A percentile compares a stretch with the other conserved stretches of the same genome.
phyloP scores from a whole-genome alignment of 2,329 filamentous ascomycete genomes.

The Diaporthe citri region DNA sequence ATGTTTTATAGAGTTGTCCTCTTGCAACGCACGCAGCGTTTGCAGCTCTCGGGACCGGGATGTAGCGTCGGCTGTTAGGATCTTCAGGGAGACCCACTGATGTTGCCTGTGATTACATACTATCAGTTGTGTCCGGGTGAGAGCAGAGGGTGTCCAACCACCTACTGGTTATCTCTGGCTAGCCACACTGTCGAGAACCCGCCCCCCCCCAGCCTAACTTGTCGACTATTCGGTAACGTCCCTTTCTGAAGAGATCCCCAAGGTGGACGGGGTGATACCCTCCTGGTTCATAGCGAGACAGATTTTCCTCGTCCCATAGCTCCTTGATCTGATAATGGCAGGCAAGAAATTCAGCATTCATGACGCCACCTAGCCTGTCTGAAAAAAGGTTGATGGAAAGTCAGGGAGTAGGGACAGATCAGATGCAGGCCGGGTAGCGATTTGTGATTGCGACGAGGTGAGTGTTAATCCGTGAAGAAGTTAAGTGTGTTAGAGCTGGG shows the following conservation, averaged over 20 bases:
- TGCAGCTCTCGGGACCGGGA: background rate
- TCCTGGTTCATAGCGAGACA: background rate
- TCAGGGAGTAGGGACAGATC: background rate
- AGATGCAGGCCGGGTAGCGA: background rate
- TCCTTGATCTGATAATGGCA: background rate
- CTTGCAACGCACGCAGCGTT: background rate
- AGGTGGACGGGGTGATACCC: background rate
- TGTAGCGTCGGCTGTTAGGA: constrained; percentile 5
- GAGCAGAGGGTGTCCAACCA: background rate
- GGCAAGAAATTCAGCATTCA: background rate
- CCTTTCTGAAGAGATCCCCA: background rate
- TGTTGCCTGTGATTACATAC: background rate
- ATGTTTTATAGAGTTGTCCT: background rate
- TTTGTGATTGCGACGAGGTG: no score
- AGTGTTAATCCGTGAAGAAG: no score
- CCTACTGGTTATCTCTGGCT: background rate
- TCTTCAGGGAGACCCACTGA: background rate
- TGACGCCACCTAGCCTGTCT: background rate
- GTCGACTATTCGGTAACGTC: background rate
- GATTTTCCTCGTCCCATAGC: background rate
- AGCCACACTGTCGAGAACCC: background rate
- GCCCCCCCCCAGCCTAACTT: background rate
- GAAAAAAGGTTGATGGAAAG: background rate
- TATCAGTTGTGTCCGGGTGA: background rate
- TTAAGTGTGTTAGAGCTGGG: no score